These are phyloP conservation scores for Candida tallmaniae DNA, from an alignment of 805 yeast genomes.

Conservation along the genomic window DNA sequence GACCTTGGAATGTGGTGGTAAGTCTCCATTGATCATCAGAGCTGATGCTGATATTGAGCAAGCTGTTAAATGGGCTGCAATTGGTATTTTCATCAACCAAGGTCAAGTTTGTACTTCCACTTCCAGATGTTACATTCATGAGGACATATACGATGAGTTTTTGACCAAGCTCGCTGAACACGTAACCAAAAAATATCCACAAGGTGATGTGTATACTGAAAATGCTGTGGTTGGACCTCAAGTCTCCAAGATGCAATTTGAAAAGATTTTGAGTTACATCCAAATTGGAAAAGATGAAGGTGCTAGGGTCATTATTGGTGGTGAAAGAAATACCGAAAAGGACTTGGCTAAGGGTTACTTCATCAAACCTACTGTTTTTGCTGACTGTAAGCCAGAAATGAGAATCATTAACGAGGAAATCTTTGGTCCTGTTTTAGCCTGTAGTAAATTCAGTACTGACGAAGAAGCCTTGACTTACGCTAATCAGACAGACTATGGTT, in stretches of 20 bases:
- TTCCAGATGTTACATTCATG: conserved; percentile 58
- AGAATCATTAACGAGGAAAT: conserved; percentile 83
- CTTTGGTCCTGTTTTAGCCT: conserved; percentile 83
- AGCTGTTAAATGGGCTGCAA: conserved; percentile 64
- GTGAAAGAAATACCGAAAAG: conserved; percentile 59
- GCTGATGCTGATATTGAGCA: conserved; percentile 61
- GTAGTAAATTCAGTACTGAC: conserved; percentile 60
- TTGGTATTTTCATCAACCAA: conserved; percentile 60
- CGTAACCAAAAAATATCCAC: conserved; percentile 45
- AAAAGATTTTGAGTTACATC: conserved; percentile 43
- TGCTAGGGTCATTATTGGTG: conserved; percentile 79
- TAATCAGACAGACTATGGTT: conserved; percentile 70
- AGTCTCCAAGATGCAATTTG: conserved; percentile 53
- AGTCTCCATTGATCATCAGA: conserved; percentile 60
- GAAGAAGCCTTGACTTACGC: conserved; percentile 68
- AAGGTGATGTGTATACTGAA: conserved; percentile 51
- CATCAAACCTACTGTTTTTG: conserved; percentile 78
- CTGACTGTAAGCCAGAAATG: conserved; percentile 72
- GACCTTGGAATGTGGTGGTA: conserved; percentile 71
- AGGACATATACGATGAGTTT: conserved; percentile 51
- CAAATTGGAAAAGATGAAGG: conserved; percentile 78
- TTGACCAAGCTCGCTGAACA: conserved; percentile 40
- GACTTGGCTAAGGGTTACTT: conserved; percentile 56
- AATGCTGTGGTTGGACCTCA: conserved; percentile 57
- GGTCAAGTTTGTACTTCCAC: conserved; percentile 71